phyloP scores from a whole-genome alignment of 768 basidiomycete species.

The Heimioporus sp. region DNA sequence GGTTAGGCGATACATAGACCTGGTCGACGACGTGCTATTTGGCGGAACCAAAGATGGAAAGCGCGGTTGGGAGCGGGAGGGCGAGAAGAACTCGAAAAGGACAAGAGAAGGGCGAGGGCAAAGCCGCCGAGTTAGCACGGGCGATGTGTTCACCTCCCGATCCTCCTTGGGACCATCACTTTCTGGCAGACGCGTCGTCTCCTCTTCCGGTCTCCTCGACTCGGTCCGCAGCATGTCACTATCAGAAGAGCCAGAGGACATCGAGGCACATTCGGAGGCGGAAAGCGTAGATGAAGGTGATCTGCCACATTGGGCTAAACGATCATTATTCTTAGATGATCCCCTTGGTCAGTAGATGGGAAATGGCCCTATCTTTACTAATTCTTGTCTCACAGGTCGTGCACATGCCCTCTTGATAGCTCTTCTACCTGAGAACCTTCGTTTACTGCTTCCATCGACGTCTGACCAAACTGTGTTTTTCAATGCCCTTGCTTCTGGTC shows the following conservation, averaged over 20 bases:
- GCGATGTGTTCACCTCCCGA: conserved; percentile 27
- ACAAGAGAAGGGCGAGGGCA: conserved; percentile 38
- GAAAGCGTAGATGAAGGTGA: conserved; percentile 64
- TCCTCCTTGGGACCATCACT: conserved; percentile 19
- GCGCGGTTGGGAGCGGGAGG: conserved; percentile 48
- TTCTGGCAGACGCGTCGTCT: conserved; percentile 50
- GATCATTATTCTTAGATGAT: conserved; percentile 51
- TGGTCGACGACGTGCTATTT: conserved; percentile 81
- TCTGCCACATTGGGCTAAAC: conserved; percentile 76
- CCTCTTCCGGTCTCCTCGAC: conserved; percentile 53
- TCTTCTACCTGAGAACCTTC: conserved; percentile 60
- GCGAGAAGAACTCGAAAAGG: conserved; percentile 45
- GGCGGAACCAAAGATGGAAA: conserved; percentile 50
- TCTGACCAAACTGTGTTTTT: conserved; percentile 44
- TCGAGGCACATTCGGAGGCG: conserved; percentile 41
- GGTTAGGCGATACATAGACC: conserved; percentile 62
- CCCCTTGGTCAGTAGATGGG: conserved; percentile 51
- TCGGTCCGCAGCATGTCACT: conserved; percentile 49
- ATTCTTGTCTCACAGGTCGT: conserved; percentile 47
- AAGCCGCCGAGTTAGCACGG: conserved; percentile 31
- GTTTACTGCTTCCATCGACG: conserved; percentile 34
- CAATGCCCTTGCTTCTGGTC: conserved; percentile 65
- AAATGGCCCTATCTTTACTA: background rate
- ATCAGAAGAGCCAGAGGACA: conserved; percentile 57
- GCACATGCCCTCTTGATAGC: conserved; percentile 57